Evolutionary conservation across 208 protist species (phyloP).

Genomic region (Crithidia sp.): DNA sequence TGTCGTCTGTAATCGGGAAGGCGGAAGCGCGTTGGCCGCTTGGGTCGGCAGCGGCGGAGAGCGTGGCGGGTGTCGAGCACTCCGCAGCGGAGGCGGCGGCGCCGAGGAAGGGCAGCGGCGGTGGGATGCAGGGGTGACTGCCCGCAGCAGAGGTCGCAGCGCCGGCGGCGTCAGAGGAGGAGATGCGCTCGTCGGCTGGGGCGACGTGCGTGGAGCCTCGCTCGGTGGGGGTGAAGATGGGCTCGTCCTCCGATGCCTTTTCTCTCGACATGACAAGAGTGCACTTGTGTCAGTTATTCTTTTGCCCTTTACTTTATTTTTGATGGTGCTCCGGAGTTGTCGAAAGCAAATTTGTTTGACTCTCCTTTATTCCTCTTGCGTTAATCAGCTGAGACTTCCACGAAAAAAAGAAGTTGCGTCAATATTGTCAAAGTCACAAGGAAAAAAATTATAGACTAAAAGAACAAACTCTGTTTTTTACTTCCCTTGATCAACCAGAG

Average conservation of each 20-base stretch:
- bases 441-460: too few relatives aligned
- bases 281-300: background rate
- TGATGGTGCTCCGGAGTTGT: background rate
- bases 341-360: background rate
- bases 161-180: background rate
- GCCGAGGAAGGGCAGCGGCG: slow-evolving; percentile 4
- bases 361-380: background rate
- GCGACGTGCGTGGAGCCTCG: background rate
- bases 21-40: slow-evolving; percentile 2
- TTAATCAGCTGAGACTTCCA: too few relatives aligned
- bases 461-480: too few relatives aligned
- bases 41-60: slow-evolving; percentile 7
- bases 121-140: background rate
- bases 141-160: background rate
- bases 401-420: too few relatives aligned
- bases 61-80: slow-evolving; percentile 3
- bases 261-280: slow-evolving; percentile 3
- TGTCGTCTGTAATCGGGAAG: background rate
- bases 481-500: too few relatives aligned
- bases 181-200: background rate
- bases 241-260: slow-evolving; percentile 7
- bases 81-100: background rate
- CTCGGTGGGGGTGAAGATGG: slow-evolving; percentile 11
- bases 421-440: too few relatives aligned
- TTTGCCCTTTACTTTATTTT: background rate